These are phyloP conservation scores for Clarireedia sp. DNA, from an alignment of 2,329 filamentous ascomycete genomes.

Conservation along the genomic window DNA sequence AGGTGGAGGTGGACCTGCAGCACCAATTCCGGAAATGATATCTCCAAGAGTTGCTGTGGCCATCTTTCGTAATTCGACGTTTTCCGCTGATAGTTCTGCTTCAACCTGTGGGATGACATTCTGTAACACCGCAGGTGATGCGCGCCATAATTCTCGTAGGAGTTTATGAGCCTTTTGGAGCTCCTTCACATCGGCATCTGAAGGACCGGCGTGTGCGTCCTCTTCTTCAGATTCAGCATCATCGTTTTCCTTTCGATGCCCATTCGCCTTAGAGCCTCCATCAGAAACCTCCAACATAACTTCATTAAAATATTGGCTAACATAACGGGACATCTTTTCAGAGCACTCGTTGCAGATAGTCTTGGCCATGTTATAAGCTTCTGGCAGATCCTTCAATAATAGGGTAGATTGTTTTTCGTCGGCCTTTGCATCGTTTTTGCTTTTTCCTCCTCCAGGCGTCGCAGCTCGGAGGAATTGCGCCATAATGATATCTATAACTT, in stretches of 20 bases:
- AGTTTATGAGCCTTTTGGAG: constrained; percentile 83
- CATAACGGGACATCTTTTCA: constrained; percentile 90
- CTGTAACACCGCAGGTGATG: constrained; percentile 76
- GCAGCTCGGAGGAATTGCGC: constrained; percentile 91
- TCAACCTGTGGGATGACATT: constrained; percentile 94
- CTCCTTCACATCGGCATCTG: constrained; percentile 79
- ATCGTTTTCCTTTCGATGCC: constrained; percentile 37
- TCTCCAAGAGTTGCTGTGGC: constrained; percentile 93
- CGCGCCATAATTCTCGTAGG: constrained; percentile 88
- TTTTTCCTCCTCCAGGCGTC: constrained; percentile 52
- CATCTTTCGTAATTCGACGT: constrained; percentile 73
- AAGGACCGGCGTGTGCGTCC: constrained; percentile 51
- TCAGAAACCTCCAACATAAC: constrained; percentile 84
- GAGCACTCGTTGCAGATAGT: constrained; percentile 81
- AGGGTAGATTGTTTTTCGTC: constrained; percentile 77
- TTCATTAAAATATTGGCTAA: constrained; percentile 94
- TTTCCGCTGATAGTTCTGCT: constrained; percentile 84
- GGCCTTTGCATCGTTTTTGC: constrained; percentile 42
- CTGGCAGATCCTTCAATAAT: constrained; percentile 77
- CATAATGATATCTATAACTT: constrained; percentile 86
- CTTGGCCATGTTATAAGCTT: constrained; percentile 94
- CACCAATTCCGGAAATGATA: constrained; percentile 87
- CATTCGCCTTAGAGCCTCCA: constrained; percentile 41
- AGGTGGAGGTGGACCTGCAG: constrained; percentile 72
- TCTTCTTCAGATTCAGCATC: constrained; percentile 59